Evolutionary conservation across 1,284 basidiomycete species (phyloP), one percentile per base, ranked within the genome.

Genomic region (Psilocybe mexicana): DNA sequence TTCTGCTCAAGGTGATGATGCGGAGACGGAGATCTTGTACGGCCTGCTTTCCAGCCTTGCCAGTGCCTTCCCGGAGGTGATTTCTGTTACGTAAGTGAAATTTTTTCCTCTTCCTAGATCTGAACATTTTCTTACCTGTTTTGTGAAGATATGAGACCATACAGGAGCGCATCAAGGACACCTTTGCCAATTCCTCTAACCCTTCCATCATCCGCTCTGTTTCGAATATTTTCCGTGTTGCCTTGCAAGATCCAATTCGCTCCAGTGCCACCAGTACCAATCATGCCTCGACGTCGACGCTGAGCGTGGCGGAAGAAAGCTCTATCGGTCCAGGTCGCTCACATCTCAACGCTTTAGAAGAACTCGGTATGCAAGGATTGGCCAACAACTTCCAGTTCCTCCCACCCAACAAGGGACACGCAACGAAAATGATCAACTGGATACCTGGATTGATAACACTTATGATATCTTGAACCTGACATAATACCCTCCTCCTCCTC

Each of bases 11-110:
- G 87, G 88, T 3, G 91, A 94, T 66, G 90, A 92, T 63, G 77
- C 80, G 1, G 94, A 96, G 74, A 87, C 88, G 12, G 86, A 93
- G 65, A 88, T 95, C 53, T 71, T 95, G 47, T 94, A 90, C 69
- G 80, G 80, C 47, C 72, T 95, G 36, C 77, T 96, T 33, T 84
- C 92, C 26, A 90, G 93, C 46, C 82, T 93, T n/a, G 85, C 86
- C 25, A 72, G 77, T 10, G 73, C 78, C 24, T 90, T 86, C 73
- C 92, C 92, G 0, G 90, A 94, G 24, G 81, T 87, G 10, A 78
- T 93, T n/a, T 78, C 84, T 2, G 80, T 92, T 70, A 81, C 85
- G 90, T 93, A 73, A 64, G 90, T 82, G 49, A 43, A 24, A 63
- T 58, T 38, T 12, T 54, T 40, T 25, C 28, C 23, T 28, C 1